phyloP scores from a whole-genome alignment of 2,329 filamentous ascomycete species.

The Fusarium praegraminearum region DNA sequence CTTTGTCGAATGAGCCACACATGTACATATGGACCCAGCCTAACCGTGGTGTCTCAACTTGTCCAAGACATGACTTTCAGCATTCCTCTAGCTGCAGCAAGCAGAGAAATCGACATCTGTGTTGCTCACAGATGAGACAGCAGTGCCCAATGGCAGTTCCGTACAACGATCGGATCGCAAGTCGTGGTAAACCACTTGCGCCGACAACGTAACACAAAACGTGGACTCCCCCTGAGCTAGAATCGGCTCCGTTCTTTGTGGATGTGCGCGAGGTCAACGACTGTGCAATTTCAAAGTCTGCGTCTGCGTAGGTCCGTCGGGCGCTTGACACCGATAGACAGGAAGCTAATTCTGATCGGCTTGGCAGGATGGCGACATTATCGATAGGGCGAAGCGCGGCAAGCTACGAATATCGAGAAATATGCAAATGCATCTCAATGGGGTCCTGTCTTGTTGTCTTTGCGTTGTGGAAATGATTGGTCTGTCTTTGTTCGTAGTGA shows the following conservation, averaged over 20 bases:
- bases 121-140: slow-evolving; percentile 12
- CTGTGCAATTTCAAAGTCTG: slow-evolving; percentile 30
- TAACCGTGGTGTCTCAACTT: neutral
- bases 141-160: neutral
- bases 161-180: slow-evolving; percentile 29
- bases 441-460: slow-evolving; percentile 23
- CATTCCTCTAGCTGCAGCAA: slow-evolving; percentile 10
- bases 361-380: slow-evolving; percentile 40
- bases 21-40: neutral
- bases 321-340: slow-evolving; percentile 37
- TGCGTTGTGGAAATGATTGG: slow-evolving; percentile 11
- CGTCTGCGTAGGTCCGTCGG: neutral
- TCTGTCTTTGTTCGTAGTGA: slow-evolving; percentile 13
- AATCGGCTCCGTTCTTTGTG: slow-evolving; percentile 7
- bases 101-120: slow-evolving; percentile 2
- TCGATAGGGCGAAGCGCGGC: slow-evolving; percentile 38
- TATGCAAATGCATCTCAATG: neutral
- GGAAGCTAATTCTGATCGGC: slow-evolving; percentile 34
- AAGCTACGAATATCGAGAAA: slow-evolving; percentile 26
- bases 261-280: slow-evolving; percentile 17
- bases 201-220: slow-evolving; percentile 30
- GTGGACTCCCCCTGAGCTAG: slow-evolving; percentile 44
- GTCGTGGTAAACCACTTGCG: slow-evolving; percentile 4
- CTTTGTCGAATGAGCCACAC: slow-evolving; percentile 32
- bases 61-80: slow-evolving; percentile 11